Conservation (phyloP, 2,329 filamentous ascomycete species). For the Colletotrichum melonis region DNA sequence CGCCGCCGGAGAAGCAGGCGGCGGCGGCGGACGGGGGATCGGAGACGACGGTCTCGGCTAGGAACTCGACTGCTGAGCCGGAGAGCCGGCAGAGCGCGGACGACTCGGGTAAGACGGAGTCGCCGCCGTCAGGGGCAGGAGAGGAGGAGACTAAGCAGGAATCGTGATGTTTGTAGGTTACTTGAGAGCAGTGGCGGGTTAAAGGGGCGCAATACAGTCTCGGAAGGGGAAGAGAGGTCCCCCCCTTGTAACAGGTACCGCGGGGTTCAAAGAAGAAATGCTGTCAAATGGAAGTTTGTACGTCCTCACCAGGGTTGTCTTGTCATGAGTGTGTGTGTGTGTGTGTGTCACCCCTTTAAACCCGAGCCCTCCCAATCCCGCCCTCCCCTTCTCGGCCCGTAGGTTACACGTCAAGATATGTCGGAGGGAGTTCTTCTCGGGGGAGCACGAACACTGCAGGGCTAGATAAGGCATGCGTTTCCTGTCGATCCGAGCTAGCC, state of each 20-base stretch:
- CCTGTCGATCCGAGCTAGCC: background rate
- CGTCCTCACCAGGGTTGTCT: background rate
- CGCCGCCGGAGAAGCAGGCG: constrained; percentile 26
- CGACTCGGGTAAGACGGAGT: constrained; percentile 25
- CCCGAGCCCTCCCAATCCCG: background rate
- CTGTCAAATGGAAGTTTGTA: background rate
- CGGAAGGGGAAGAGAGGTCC: too few relatives aligned
- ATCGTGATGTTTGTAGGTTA: constrained; percentile 7
- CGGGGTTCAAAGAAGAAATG: background rate
- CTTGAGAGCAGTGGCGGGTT: background rate
- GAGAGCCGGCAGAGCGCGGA: constrained; percentile 27
- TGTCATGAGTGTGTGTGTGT: too few relatives aligned
- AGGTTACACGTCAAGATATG: background rate
- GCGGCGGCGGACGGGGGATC: constrained; percentile 12
- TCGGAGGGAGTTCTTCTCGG: background rate
- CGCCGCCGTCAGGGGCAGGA: constrained; percentile 8
- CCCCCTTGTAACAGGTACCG: background rate
- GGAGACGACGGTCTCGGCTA: constrained; percentile 20
- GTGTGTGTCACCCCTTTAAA: too few relatives aligned
- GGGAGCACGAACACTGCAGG: background rate
- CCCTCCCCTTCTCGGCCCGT: background rate
- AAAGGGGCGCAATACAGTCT: background rate
- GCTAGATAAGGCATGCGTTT: background rate
- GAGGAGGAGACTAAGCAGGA: constrained; percentile 33
- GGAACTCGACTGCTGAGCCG: constrained; percentile 21